These are phyloP conservation scores for Erysimum cheiri DNA, from an alignment of 441 rosid genomes.

Conservation along the genomic window DNA sequence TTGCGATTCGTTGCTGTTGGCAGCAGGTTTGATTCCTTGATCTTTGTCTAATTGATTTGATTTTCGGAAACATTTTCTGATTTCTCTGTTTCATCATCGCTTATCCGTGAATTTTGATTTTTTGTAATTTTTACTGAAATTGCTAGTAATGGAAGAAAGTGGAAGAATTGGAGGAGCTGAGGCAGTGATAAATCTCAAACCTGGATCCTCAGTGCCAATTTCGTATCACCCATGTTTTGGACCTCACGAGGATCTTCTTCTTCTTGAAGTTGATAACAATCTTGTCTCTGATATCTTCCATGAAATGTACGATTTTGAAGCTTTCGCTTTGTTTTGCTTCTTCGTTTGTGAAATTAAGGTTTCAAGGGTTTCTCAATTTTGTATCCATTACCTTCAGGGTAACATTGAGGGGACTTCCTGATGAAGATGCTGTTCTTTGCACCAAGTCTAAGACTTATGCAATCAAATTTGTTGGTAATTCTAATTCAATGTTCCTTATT, in stretches of 20 bases:
- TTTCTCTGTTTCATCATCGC: not conserved
- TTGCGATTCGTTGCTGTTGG: not conserved
- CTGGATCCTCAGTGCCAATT: slow-evolving; percentile 58
- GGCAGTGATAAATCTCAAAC: slow-evolving; percentile 61
- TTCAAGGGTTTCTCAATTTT: slow-evolving; percentile 1
- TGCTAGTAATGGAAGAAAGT: slow-evolving; percentile 28
- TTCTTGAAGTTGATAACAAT: slow-evolving; percentile 76
- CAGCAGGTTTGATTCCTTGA: slow-evolving; percentile 3
- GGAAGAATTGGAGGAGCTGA: slow-evolving; percentile 53
- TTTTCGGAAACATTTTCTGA: not conserved
- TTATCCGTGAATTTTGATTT: not conserved
- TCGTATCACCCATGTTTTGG: slow-evolving; percentile 75
- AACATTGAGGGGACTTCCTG: slow-evolving; percentile 75
- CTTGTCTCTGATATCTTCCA: slow-evolving; percentile 69
- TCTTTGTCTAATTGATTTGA: not conserved
- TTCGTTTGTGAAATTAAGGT: not conserved
- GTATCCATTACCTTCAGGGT: slow-evolving; percentile 50
- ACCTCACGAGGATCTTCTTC: slow-evolving; percentile 67
- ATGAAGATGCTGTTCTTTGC: slow-evolving; percentile 93
- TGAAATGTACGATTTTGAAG: slow-evolving; percentile 49
- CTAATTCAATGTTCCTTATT: slow-evolving; percentile 77
- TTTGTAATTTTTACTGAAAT: not conserved
- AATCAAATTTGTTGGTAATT: slow-evolving; percentile 80
- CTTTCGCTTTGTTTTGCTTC: not conserved
- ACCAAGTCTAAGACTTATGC: slow-evolving; percentile 80